These are phyloP conservation scores for Perilla frutescens DNA, from an alignment of 257 asterid genomes.

Conservation along the genomic window DNA sequence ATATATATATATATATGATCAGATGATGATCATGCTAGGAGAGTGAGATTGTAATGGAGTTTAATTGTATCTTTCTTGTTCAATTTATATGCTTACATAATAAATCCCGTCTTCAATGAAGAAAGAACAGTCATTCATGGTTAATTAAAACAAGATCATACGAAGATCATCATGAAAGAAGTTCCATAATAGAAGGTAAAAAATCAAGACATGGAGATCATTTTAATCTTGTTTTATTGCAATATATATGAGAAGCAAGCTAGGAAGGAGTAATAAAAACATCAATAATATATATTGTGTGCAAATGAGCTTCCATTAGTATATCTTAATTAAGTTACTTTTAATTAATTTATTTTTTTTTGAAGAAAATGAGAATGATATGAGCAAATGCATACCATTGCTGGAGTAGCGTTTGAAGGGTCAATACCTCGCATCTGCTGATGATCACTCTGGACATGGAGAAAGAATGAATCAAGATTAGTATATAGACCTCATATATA, in stretches of 20 bases:
- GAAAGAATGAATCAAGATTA: constrained; percentile 30
- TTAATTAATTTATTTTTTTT: no score
- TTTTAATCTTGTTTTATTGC: not conserved
- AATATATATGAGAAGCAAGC: not conserved
- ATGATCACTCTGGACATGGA: constrained; percentile 42
- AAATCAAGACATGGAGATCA: not conserved
- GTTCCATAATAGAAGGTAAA: not conserved
- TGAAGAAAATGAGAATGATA: not conserved
- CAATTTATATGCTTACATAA: not conserved
- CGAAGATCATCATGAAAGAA: not conserved
- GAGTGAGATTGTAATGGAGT: not conserved
- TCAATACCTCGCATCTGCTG: constrained; percentile 33
- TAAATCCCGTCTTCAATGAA: not conserved
- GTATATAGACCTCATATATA: not conserved
- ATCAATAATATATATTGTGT: no score
- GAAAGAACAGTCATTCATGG: not conserved
- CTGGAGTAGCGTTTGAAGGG: constrained; percentile 57
- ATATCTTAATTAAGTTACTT: no score
- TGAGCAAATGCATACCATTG: constrained; percentile 57
- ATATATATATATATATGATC: no score
- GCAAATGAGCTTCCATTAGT: no score
- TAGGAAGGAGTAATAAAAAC: no score
- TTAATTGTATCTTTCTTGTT: not conserved
- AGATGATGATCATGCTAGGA: no score
- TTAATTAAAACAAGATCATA: constrained; percentile 9